Base-by-base conservation (phyloP, 2,329 filamentous ascomycete genomes). In the Ceratocystis diversiconidia region DNA sequence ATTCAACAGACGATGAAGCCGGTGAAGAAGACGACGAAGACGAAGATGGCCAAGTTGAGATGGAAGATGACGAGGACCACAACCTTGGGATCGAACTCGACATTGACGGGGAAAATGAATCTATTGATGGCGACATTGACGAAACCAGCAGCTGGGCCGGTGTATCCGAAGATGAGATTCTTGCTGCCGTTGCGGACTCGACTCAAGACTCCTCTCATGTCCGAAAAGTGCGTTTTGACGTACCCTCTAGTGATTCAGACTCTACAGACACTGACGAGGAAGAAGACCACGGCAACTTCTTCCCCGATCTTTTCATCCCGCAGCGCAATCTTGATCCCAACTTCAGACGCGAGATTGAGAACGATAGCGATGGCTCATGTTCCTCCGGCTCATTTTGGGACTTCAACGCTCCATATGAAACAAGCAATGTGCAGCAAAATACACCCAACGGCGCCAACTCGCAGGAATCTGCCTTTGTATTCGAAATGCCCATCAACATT, bases 301-400 rank as follows among this genome's bases (percentile, higher is more conserved):
- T 90, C 68, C 87, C 88, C 1, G 85, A 91, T 72, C 85, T 92
- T 67, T 92, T 92, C 73, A 79, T 92, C 66, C 84, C 88, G 62
- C 87, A 91, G 74, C 87, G 84, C 71, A 80, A 83, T 17, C 79
- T 92, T 4, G 88, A 90, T 70, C 86, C 87, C 5, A 80, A 81
- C 63, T 85, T 92, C 71, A 86, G 87, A 69, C 82, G 83, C 52
- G 85, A 89, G 75, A 87, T 92, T 69, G 87, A 91, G 72, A 80
- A 82, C 69, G 85, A 89, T 69, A 76, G 77, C n/a, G 79, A 79
- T 62, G 81, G 84, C 68, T 81, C 79, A 0, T 84, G 79, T 3
- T 79, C 79, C 67, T 82, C 80, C 25, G 78, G 78, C 50, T 84
- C 82, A 1, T 86, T 83, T 70, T 88, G 85, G 85, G 85, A 87